Percentiles rank a stretch among this genome's conserved stretches.
These are phyloP conservation scores for Vachellia pachyceras DNA, from an alignment of 306 rosid species.

Conservation along the genomic window DNA sequence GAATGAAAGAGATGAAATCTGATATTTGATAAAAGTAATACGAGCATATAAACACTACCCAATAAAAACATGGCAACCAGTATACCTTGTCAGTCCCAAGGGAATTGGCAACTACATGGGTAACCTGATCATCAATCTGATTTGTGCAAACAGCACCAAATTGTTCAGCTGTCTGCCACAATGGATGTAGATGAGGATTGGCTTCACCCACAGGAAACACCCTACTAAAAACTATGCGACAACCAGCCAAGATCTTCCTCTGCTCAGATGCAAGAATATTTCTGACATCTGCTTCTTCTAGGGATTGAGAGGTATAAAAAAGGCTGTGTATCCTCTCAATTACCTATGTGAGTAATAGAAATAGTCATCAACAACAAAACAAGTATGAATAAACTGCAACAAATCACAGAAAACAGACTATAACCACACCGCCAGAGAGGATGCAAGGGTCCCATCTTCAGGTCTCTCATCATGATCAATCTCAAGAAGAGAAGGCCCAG, in stretches of 20 bases:
- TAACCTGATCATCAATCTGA: slow-evolving; percentile 90
- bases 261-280: slow-evolving; percentile 87
- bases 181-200: slow-evolving; percentile 90
- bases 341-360: slow-evolving; percentile 58
- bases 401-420: slow-evolving; percentile 13
- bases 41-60: too few species aligned
- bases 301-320: slow-evolving; percentile 72
- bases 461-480: slow-evolving; percentile 95
- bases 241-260: slow-evolving; percentile 82
- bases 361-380: slow-evolving; percentile 36
- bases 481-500: slow-evolving; percentile 95
- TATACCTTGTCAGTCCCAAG: slow-evolving; percentile 97
- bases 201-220: slow-evolving; percentile 88
- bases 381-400: slow-evolving; percentile 10
- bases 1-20: not conserved
- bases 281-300: slow-evolving; percentile 95
- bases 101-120: slow-evolving; percentile 92
- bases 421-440: slow-evolving; percentile 78
- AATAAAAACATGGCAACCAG: slow-evolving; percentile 14
- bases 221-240: slow-evolving; percentile 94
- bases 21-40: not conserved
- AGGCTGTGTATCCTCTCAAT: slow-evolving; percentile 84
- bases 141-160: slow-evolving; percentile 92
- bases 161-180: slow-evolving; percentile 98
- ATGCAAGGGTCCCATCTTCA: slow-evolving; percentile 90